Conservation (phyloP, 2,329 filamentous ascomycete genomes). For the Mariannaea sp. region DNA sequence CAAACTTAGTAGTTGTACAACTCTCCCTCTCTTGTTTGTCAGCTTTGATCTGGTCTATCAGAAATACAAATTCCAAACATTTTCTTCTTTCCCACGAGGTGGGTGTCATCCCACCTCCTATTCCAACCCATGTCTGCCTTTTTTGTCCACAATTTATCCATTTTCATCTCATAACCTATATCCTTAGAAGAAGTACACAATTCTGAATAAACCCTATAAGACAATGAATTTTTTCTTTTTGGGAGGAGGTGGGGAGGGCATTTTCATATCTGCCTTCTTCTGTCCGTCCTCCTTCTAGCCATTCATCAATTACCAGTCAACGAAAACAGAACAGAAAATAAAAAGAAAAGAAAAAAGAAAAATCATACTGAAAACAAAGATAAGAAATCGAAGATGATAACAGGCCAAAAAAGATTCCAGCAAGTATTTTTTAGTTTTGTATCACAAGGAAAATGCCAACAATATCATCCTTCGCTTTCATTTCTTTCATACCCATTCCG, state of each 20-base stretch:
- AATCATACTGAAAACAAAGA: conserved; percentile 26
- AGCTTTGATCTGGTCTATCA: conserved; percentile 26
- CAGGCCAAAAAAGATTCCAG: conserved; percentile 13
- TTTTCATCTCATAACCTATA: not conserved
- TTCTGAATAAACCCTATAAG: conserved; percentile 11
- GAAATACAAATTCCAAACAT: conserved; percentile 18
- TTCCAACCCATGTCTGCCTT: conserved; percentile 6
- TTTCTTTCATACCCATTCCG: conserved; percentile 25
- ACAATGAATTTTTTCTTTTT: conserved; percentile 14
- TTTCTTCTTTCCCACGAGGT: conserved; percentile 1
- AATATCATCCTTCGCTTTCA: conserved; percentile 25
- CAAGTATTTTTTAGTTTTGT: conserved; percentile 29
- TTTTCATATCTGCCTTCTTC: conserved; percentile 17
- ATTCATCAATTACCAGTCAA: conserved; percentile 21
- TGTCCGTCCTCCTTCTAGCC: conserved; percentile 28
- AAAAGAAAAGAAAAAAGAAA: conserved; percentile 4
- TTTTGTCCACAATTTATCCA: not conserved
- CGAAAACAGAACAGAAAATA: too few species aligned
- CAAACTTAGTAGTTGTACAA: conserved; percentile 32
- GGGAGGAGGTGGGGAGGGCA: too few species aligned
- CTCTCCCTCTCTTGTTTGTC: conserved; percentile 19
- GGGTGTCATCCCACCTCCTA: not conserved
- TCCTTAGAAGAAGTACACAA: conserved; percentile 5
- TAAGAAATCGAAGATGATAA: conserved; percentile 30
- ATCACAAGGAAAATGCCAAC: conserved; percentile 16